Conservation (phyloP, 495 filamentous ascomycete genomes). For the Aspergillus campestris region DNA sequence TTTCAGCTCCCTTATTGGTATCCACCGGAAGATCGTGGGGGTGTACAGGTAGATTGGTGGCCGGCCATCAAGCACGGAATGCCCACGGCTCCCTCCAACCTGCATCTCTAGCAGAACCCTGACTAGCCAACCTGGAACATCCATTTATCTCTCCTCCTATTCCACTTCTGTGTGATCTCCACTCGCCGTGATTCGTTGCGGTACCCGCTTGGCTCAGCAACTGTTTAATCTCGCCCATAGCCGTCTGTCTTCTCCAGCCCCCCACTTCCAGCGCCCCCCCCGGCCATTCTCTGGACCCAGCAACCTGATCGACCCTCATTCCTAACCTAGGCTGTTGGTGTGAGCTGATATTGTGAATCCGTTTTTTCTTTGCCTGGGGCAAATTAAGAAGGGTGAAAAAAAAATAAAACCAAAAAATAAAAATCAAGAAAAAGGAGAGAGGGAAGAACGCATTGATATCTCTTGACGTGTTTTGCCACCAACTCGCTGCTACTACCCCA, state of each 20-base stretch:
- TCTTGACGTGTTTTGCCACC: too few species aligned
- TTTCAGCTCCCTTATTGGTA: too few species aligned
- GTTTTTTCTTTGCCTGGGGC: constrained; percentile 9
- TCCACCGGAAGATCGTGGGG: too few species aligned
- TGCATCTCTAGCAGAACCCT: too few species aligned
- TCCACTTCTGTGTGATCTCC: not conserved
- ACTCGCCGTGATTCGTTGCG: not conserved
- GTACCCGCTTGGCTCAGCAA: constrained; percentile 16
- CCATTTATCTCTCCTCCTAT: not conserved
- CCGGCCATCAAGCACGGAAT: too few species aligned
- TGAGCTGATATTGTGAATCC: constrained; percentile 9
- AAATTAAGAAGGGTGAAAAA: constrained; percentile 2
- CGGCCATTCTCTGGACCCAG: constrained; percentile 15
- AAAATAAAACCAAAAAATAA: constrained; percentile 3
- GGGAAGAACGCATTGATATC: too few species aligned
- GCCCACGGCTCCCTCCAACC: too few species aligned
- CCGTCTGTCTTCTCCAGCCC: constrained; percentile 5
- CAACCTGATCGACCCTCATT: constrained; percentile 15
- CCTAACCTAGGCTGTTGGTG: constrained; percentile 13
- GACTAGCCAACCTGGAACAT: not conserved
- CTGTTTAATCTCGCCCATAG: constrained; percentile 19
- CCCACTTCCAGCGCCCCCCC: constrained; percentile 9
- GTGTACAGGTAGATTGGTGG: too few species aligned
- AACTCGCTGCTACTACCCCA: too few species aligned
- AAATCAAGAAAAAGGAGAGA: not conserved